These are phyloP conservation scores for Excoecaria agallocha DNA, from an alignment of 345 rosid genomes.

Conservation along the genomic window DNA sequence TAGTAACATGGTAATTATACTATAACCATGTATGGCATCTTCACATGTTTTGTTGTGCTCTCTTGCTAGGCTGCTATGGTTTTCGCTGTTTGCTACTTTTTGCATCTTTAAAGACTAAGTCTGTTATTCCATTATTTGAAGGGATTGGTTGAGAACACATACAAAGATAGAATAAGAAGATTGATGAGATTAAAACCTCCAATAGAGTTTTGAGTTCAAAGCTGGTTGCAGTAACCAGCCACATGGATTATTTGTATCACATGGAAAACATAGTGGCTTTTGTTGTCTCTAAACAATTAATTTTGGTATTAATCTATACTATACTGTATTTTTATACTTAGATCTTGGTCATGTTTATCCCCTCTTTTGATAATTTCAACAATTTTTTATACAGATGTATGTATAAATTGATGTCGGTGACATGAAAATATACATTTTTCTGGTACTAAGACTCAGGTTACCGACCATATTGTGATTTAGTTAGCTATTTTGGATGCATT, in stretches of 20 bases:
- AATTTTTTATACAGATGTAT: not conserved
- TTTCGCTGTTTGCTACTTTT: constrained; percentile 3
- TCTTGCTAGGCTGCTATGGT: not conserved
- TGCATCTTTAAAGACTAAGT: not conserved
- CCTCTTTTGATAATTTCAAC: not conserved
- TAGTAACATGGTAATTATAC: not conserved
- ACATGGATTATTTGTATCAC: not conserved
- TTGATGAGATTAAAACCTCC: constrained; percentile 84
- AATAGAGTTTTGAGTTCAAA: constrained; percentile 51
- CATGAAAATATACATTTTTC: not conserved
- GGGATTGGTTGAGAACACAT: constrained; percentile 85
- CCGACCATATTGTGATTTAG: too few species aligned
- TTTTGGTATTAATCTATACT: not conserved
- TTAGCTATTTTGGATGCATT: too few species aligned
- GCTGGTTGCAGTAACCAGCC: not conserved
- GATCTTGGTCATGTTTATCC: not conserved
- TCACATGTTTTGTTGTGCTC: too few species aligned
- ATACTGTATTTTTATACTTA: not conserved
- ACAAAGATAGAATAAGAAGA: constrained; percentile 83
- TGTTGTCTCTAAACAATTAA: not conserved
- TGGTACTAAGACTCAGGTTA: not conserved
- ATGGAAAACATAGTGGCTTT: not conserved
- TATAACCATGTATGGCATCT: not conserved
- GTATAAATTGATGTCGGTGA: not conserved
- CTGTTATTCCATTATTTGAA: constrained; percentile 20